phyloP scores from a whole-genome alignment of 176 grass and related monocot genomes.

The Oropetium thomaeum region DNA sequence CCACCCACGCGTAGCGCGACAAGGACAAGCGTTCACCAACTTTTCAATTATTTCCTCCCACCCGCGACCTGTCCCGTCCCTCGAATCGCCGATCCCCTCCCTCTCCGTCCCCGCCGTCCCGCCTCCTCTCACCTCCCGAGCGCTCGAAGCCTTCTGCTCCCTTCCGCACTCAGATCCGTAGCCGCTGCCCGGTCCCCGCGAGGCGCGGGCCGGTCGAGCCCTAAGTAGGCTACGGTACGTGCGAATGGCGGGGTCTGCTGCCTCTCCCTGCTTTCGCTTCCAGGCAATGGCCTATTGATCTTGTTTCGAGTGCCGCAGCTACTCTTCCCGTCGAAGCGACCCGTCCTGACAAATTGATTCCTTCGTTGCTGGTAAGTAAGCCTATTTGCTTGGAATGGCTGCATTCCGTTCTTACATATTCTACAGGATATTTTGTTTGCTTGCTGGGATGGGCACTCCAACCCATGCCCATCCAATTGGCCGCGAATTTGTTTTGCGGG shows the following conservation, averaged over 20 bases:
- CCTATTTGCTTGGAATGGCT: not conserved
- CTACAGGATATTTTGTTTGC: not conserved
- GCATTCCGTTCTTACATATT: not conserved
- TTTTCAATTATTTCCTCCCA: not conserved
- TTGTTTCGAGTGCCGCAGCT: not conserved
- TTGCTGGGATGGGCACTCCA: not conserved
- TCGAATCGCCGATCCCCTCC: not conserved
- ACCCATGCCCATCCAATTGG: too few relatives aligned
- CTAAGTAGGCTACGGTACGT: not conserved
- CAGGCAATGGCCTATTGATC: not conserved
- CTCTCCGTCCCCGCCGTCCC: not conserved
- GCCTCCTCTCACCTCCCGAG: not conserved
- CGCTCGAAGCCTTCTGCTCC: not conserved
- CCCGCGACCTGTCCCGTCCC: conserved; percentile 7
- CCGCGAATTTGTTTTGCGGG: not conserved
- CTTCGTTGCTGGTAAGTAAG: not conserved
- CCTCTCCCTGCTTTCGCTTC: not conserved
- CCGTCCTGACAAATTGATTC: not conserved
- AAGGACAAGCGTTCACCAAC: not conserved
- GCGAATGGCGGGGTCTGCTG: not conserved
- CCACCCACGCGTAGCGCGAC: not conserved
- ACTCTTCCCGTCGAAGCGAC: not conserved
- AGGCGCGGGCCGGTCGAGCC: not conserved
- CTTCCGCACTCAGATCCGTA: conserved; percentile 17
- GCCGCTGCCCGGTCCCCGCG: not conserved